Percentiles rank a stretch among this genome's conserved stretches.
These are phyloP conservation scores for Blastobotrys aristatus DNA, from an alignment of 1,139 yeast genomes.

Conservation along the genomic window DNA sequence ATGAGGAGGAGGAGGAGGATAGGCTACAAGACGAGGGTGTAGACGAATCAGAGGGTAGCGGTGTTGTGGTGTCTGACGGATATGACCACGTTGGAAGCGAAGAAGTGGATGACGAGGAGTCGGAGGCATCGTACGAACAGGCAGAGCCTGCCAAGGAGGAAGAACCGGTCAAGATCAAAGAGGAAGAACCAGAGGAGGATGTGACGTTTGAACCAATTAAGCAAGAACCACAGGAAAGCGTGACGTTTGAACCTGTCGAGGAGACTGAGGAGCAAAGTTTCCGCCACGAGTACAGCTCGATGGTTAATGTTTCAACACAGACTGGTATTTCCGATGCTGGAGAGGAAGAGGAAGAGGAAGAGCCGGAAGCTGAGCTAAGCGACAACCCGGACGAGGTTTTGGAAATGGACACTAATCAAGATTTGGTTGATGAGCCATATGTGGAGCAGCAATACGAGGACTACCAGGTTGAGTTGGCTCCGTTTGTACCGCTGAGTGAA, in stretches of 20 bases:
- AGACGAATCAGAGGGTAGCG: slow-evolving; percentile 4
- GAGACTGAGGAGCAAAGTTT: neutral
- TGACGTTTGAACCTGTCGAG: neutral
- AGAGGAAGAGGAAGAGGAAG: slow-evolving; percentile 8
- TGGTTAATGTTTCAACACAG: neutral
- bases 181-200: neutral
- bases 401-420: slow-evolving; percentile 10
- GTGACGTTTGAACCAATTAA: neutral
- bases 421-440: slow-evolving; percentile 9
- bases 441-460: slow-evolving; percentile 1
- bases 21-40: neutral
- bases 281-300: neutral
- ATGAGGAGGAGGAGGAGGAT: neutral
- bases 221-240: too few species aligned
- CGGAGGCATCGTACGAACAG: neutral
- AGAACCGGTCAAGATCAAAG: slow-evolving; percentile 1
- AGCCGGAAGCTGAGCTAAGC: slow-evolving; percentile 6
- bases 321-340: neutral
- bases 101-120: neutral
- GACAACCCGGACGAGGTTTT: slow-evolving; percentile 11
- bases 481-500: neutral
- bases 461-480: neutral
- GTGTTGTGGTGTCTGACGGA: slow-evolving; percentile 8
- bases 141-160: slow-evolving; percentile 1
- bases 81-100: slow-evolving; percentile 2